Evolutionary conservation across 2,329 filamentous ascomycete species (phyloP), one percentile per base, ranked within the genome.

Genomic region (Cyphellophora europaea): DNA sequence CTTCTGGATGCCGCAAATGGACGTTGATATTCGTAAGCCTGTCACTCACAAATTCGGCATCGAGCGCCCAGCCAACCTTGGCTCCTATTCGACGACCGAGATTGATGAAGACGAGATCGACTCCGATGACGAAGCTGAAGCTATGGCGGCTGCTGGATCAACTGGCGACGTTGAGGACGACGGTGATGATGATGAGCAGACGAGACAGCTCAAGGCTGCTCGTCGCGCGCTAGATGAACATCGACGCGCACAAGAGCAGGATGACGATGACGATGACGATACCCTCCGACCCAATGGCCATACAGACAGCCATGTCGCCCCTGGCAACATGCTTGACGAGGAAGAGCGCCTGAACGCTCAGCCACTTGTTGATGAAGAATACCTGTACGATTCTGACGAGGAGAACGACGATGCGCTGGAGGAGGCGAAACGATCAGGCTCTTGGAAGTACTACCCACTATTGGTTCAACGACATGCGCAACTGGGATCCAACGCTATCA

Each of bases 1-100:
- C 1, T 98, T 85, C 67, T 98, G 91, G 91, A 84, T 89, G 69
- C 91, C 91, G 1, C 91, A 98, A 62, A 98, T 98, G 91, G 80
- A 93, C 48, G 78, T 93, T 15, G 91, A 98, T 53, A 98, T 98
- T 51, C 83, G 88, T 48, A 98, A 98, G 61, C 87, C 91, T 1
- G 74, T 78, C 18, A 86, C 77, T 3, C 86, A 91, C 51, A 77
- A 82, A 48, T 96, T 96, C 55, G 91, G 91, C 36, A 95, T 98
- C 49, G 81, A 84, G 51, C 73, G 89, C 19, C 78, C 82, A 1
- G 77, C 76, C 5, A 74, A 83, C 13, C 85, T 82, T 35, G 77
- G 79, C 19, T 83, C 78, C 23, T 77, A 82, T 36, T 79, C 77
- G 14, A 88, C 84, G 1, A 87, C 80, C 11, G 84, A 83, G 12